These are phyloP conservation scores for Juncus inflexus DNA, from an alignment of 176 grass and related monocot genomes.

Conservation along the genomic window DNA sequence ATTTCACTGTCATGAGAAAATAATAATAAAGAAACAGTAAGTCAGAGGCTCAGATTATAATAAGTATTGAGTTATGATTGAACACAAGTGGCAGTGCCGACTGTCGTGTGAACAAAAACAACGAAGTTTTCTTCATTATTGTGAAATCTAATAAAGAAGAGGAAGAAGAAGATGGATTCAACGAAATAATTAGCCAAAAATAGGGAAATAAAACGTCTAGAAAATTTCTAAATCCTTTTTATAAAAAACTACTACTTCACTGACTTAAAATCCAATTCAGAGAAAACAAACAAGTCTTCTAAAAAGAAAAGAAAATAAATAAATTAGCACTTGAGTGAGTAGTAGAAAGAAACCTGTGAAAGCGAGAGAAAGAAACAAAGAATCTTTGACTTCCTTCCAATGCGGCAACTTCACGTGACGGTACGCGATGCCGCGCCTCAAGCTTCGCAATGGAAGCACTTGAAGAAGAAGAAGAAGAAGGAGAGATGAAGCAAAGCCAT, in stretches of 20 bases:
- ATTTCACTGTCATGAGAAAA: not conserved
- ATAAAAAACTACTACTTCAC: no score
- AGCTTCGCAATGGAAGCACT: not conserved
- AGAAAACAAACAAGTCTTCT: no score
- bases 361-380: not conserved
- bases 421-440: no score
- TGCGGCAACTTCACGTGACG: not conserved
- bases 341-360: not conserved
- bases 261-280: no score
- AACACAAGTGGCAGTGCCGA: not conserved
- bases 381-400: not conserved
- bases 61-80: not conserved
- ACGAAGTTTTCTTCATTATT: no score
- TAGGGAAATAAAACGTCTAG: no score
- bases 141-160: no score
- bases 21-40: conserved; percentile 1
- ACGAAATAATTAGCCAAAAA: no score
- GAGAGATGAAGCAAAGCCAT: not conserved
- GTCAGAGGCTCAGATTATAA: not conserved
- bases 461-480: not conserved
- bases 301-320: not conserved
- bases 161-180: no score
- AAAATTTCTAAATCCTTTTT: no score
- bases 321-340: not conserved
- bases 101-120: no score